phyloP scores from a whole-genome alignment of 257 asterid genomes.

The Gynochthodes officinalis region DNA sequence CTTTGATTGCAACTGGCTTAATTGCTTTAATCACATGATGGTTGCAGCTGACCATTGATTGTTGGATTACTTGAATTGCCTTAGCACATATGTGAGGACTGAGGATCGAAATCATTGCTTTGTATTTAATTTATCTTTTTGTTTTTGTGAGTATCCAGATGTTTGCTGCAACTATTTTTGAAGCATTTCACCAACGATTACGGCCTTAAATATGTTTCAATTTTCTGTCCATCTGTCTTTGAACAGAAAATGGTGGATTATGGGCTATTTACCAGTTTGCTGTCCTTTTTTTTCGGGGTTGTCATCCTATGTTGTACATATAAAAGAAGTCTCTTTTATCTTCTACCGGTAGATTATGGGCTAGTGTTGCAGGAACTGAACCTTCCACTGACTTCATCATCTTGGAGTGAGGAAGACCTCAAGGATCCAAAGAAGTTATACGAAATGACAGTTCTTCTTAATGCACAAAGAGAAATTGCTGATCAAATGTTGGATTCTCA shows the following conservation, averaged over 20 bases:
- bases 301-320: not conserved
- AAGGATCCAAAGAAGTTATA: constrained; percentile 88
- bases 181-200: not conserved
- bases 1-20: not conserved
- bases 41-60: not conserved
- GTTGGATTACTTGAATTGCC: not conserved
- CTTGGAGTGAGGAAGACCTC: constrained; percentile 81
- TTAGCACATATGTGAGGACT: not conserved
- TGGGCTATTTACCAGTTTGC: not conserved
- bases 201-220: not conserved
- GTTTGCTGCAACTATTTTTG: not conserved
- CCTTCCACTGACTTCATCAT: constrained; percentile 75
- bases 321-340: constrained; percentile 13
- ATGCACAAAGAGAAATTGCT: constrained; percentile 85
- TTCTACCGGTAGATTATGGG: constrained; percentile 8
- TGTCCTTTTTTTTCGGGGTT: not conserved
- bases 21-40: not conserved
- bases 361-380: constrained; percentile 60
- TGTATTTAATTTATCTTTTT: not conserved
- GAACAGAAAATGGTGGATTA: not conserved
- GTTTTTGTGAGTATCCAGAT: not conserved
- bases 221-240: not conserved
- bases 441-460: constrained; percentile 88
- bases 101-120: not conserved
- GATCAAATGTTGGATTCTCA: constrained; percentile 76